phyloP scores from a whole-genome alignment of 768 basidiomycete species.

The Boletus coccyginus region DNA sequence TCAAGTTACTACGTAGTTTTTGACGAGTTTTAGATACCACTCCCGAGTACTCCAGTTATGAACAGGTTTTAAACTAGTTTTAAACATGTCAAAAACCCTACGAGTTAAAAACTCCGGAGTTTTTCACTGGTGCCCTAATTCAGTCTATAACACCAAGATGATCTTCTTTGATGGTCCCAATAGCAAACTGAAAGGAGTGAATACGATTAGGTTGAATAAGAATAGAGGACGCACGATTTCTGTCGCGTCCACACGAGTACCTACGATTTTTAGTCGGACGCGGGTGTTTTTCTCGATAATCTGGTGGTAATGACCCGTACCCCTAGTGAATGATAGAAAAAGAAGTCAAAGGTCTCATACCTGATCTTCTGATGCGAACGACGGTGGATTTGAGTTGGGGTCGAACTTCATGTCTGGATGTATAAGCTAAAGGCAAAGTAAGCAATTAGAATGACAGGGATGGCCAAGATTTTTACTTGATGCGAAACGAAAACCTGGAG shows the following conservation, averaged over 20 bases:
- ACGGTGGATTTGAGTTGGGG: conserved; percentile 95
- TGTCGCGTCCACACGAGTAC: conserved; percentile 94
- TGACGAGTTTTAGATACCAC: no score
- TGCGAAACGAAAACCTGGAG: conserved; percentile 93
- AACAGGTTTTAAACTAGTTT: no score
- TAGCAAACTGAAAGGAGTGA: conserved; percentile 71
- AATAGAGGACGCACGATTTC: conserved; percentile 72
- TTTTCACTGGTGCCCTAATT: background rate
- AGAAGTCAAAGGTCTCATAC: conserved; percentile 34
- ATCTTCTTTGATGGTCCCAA: conserved; percentile 98
- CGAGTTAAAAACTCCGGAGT: no score
- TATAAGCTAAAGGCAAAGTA: conserved; percentile 61
- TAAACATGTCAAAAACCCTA: no score
- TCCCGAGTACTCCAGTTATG: no score
- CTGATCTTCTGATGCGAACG: conserved; percentile 89
- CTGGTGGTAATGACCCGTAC: conserved; percentile 33
- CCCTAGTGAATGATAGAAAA: background rate
- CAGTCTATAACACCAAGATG: conserved; percentile 91
- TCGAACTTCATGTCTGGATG: conserved; percentile 94
- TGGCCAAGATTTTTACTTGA: conserved; percentile 56
- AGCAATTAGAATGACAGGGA: background rate
- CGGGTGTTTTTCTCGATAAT: conserved; percentile 93
- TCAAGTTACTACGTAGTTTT: no score
- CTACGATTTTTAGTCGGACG: conserved; percentile 95
- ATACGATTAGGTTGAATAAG: background rate